phyloP scores from a whole-genome alignment of 345 rosid genomes.

The Eucalyptus regnans region DNA sequence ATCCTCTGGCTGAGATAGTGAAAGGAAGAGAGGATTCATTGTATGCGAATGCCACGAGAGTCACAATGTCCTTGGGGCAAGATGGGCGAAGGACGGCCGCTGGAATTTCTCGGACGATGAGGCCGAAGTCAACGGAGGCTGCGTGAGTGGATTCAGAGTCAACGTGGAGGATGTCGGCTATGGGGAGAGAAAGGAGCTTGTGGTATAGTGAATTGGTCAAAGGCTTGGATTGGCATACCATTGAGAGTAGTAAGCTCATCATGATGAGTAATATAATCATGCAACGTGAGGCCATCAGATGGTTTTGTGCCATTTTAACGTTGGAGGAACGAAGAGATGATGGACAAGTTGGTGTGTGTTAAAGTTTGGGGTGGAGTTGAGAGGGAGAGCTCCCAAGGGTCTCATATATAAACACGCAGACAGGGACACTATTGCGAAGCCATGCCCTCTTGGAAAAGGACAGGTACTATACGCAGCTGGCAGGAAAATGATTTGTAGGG shows the following conservation, averaged over 20 bases:
- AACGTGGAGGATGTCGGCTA: neutral
- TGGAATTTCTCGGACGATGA: conserved; percentile 10
- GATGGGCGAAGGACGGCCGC: conserved; percentile 19
- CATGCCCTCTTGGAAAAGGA: too few relatives aligned
- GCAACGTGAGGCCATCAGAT: neutral
- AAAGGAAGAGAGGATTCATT: neutral
- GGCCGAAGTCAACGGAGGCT: conserved; percentile 20
- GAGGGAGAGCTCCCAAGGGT: too few relatives aligned
- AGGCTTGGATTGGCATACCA: neutral
- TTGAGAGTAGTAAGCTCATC: neutral
- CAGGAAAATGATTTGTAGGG: too few relatives aligned
- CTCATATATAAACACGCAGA: too few relatives aligned
- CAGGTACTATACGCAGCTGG: too few relatives aligned
- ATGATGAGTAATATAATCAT: neutral
- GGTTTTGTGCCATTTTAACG: neutral
- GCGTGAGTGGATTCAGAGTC: conserved; percentile 8
- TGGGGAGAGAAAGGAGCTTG: neutral
- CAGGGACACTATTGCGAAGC: too few relatives aligned
- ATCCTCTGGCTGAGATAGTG: conserved; percentile 28
- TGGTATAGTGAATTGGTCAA: neutral
- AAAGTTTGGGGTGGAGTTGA: too few relatives aligned
- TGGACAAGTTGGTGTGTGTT: too few relatives aligned
- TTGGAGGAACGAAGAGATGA: too few relatives aligned
- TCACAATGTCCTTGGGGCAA: neutral
- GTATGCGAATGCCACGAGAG: too few relatives aligned